Evolutionary conservation across 192 early-diverging fungal genomes (phyloP).

Genomic region (Backusella luteola): DNA sequence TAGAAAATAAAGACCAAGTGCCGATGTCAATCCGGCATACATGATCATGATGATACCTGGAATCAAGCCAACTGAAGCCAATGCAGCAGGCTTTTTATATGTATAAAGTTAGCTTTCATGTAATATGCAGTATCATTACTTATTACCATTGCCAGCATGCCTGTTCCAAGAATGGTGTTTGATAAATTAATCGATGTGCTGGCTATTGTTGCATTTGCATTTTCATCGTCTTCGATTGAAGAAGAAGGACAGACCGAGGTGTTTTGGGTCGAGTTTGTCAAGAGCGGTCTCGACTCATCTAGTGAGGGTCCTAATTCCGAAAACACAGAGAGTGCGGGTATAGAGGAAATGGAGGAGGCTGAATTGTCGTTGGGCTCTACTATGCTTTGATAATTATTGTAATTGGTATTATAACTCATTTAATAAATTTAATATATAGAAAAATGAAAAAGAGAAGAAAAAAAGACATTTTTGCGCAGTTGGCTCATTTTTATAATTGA

Average conservation of each 20-base stretch:
- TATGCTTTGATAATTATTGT: slow-evolving; percentile 10
- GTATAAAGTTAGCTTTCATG: neutral
- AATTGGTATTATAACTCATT: neutral
- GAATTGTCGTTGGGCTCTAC: neutral
- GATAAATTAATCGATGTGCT: slow-evolving; percentile 80
- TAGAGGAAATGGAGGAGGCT: slow-evolving; percentile 9
- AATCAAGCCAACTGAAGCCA: slow-evolving; percentile 81
- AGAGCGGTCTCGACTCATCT: neutral
- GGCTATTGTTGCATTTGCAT: slow-evolving; percentile 58
- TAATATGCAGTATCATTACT: no score
- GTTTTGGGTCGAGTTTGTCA: slow-evolving; percentile 1
- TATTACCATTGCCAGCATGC: slow-evolving; percentile 93
- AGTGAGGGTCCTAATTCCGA: neutral
- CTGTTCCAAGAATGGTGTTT: slow-evolving; percentile 94
- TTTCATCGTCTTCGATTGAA: neutral
- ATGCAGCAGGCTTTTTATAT: slow-evolving; percentile 61
- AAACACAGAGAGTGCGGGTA: slow-evolving; percentile 12
- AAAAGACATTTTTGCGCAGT: neutral
- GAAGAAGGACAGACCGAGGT: neutral
- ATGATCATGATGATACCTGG: slow-evolving; percentile 81
- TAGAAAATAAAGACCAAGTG: slow-evolving; percentile 85
- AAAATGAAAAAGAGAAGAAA: neutral
- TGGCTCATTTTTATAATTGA: neutral
- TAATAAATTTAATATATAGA: no score
- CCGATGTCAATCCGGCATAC: slow-evolving; percentile 71